Conservation (phyloP, 1,139 yeast species). For the Suhomyces ambrosiae region DNA sequence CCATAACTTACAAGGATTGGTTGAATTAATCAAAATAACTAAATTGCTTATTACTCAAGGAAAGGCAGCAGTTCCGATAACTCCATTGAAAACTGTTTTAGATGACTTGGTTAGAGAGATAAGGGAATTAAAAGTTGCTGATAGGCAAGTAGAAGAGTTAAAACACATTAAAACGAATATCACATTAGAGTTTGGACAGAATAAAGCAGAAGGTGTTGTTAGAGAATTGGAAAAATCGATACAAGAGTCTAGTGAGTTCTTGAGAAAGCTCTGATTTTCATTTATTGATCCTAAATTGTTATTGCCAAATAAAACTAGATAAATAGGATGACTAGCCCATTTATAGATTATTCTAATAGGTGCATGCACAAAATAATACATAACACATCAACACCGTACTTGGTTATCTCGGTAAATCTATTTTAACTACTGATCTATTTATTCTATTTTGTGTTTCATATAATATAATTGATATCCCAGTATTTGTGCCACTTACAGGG, state of each 20-base stretch:
- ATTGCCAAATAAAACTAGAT: too few species aligned
- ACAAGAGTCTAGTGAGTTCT: constrained; percentile 6
- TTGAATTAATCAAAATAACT: constrained; percentile 31
- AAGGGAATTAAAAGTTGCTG: constrained; percentile 8
- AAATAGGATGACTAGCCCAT: too few species aligned
- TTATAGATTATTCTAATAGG: too few species aligned
- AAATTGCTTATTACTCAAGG: constrained; percentile 9
- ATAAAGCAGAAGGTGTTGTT: constrained; percentile 5
- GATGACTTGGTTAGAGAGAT: constrained; percentile 15
- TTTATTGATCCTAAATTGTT: too few species aligned
- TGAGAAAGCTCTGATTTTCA: constrained; percentile 1
- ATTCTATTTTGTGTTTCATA: too few species aligned
- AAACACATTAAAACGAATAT: neutral
- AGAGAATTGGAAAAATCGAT: constrained; percentile 10
- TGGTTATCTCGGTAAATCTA: too few species aligned
- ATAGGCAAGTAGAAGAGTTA: constrained; percentile 8
- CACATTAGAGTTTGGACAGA: neutral
- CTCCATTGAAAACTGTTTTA: constrained; percentile 5
- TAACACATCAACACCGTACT: too few species aligned
- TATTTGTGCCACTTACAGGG: too few species aligned
- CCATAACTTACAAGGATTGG: constrained; percentile 24
- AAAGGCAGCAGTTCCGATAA: constrained; percentile 5
- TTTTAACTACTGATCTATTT: too few species aligned
- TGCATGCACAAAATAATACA: too few species aligned
- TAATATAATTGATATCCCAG: too few species aligned